These are phyloP conservation scores for Anthostomella pinea DNA, from an alignment of 2,329 filamentous ascomycete genomes.

Conservation along the genomic window DNA sequence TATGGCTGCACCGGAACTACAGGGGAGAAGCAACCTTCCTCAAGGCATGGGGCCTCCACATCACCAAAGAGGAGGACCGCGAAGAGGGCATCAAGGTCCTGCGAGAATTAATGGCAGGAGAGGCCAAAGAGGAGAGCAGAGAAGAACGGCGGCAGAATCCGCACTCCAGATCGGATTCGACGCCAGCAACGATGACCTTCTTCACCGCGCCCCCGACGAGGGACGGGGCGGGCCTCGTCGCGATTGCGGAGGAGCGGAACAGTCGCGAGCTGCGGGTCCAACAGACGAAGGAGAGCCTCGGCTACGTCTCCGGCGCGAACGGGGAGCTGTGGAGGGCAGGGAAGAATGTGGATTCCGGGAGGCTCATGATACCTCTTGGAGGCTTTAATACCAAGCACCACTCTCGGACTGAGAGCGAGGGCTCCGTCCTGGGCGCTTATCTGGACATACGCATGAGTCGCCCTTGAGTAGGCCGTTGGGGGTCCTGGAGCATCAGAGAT, in stretches of 20 bases:
- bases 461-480: neutral
- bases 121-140: constrained; percentile 18
- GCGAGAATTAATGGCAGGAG: constrained; percentile 25
- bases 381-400: constrained; percentile 10
- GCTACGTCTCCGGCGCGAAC: neutral
- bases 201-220: too few relatives aligned
- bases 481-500: too few relatives aligned
- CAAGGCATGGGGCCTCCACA: constrained; percentile 26
- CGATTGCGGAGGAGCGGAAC: constrained; percentile 20
- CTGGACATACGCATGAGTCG: constrained; percentile 24
- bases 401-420: constrained; percentile 23
- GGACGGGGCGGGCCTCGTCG: constrained; percentile 13
- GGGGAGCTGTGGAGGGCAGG: constrained; percentile 8
- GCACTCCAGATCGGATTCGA: neutral
- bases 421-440: constrained; percentile 26
- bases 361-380: constrained; percentile 1
- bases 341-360: constrained; percentile 1
- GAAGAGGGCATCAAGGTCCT: constrained; percentile 23
- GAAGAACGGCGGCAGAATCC: constrained; percentile 10
- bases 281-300: constrained; percentile 1
- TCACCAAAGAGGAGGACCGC: constrained; percentile 24
- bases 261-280: constrained; percentile 11
- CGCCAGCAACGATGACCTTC: too few relatives aligned
- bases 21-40: constrained; percentile 28
- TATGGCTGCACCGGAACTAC: constrained; percentile 29